Evolutionary conservation across 1,284 basidiomycete genomes (phyloP).

Genomic region (Heliocybe sulcata): DNA sequence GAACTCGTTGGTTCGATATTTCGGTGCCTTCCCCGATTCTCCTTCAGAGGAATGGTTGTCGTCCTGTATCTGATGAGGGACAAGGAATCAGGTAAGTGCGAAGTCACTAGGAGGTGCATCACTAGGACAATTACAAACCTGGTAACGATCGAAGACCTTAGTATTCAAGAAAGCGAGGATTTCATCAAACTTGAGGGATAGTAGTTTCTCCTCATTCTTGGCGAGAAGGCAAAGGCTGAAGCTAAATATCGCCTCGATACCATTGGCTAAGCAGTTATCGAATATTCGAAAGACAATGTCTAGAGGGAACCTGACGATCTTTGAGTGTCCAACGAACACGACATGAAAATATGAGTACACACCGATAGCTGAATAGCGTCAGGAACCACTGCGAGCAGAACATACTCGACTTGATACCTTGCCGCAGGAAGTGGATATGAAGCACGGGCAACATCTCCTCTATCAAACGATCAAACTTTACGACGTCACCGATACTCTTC

Average conservation of each 20-base stretch:
- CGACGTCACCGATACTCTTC: slow-evolving; percentile 2
- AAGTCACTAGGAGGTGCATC: slow-evolving; percentile 1
- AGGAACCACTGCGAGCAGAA: slow-evolving; percentile 98
- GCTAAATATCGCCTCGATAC: slow-evolving; percentile 94
- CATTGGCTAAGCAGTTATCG: slow-evolving; percentile 92
- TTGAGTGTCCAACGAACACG: neutral
- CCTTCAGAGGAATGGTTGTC: slow-evolving; percentile 15
- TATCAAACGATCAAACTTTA: slow-evolving; percentile 86
- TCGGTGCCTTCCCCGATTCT: slow-evolving; percentile 15
- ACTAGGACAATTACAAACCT: slow-evolving; percentile 28
- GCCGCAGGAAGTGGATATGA: slow-evolving; percentile 85
- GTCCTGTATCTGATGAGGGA: neutral
- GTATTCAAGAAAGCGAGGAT: slow-evolving; percentile 78
- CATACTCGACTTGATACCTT: slow-evolving; percentile 96
- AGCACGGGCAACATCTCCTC: slow-evolving; percentile 91
- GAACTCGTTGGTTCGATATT: slow-evolving; percentile 74
- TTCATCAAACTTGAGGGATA: slow-evolving; percentile 84
- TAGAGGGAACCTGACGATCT: slow-evolving; percentile 74
- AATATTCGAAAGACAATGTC: slow-evolving; percentile 94
- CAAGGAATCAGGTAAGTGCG: neutral
- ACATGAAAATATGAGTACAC: slow-evolving; percentile 14
- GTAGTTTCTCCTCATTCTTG: slow-evolving; percentile 79
- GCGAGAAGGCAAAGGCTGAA: slow-evolving; percentile 87
- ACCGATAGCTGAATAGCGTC: slow-evolving; percentile 94
- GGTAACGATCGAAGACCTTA: slow-evolving; percentile 79